A percentile compares a stretch with the other conserved stretches of the same genome.
phyloP scores from a whole-genome alignment of 2,329 filamentous ascomycete species.

The Tolypocladium ovalisporum region DNA sequence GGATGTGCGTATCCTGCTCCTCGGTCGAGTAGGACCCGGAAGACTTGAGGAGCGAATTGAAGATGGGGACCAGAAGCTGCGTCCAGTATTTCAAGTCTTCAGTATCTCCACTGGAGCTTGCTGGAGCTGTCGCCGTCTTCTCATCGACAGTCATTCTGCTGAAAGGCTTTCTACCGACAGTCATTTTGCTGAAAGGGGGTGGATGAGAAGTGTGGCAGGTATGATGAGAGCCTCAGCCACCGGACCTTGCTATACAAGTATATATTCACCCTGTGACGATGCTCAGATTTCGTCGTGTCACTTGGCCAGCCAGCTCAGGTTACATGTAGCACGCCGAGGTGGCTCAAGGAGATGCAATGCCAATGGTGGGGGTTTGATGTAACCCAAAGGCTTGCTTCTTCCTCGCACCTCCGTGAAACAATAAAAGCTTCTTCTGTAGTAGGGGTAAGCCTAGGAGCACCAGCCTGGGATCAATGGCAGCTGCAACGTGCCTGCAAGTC shows the following conservation, averaged over 20 bases:
- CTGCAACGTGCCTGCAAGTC: no score
- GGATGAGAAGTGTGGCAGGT: background rate
- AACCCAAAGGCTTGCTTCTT: background rate
- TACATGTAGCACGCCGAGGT: background rate
- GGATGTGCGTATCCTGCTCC: constrained; percentile 4
- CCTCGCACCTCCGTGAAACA: background rate
- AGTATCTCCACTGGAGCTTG: background rate
- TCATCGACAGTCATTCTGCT: background rate
- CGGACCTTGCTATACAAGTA: background rate
- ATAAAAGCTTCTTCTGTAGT: no score
- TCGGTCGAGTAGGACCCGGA: constrained; percentile 2
- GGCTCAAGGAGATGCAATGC: background rate
- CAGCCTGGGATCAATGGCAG: no score
- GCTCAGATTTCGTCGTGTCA: no score
- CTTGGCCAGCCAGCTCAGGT: background rate
- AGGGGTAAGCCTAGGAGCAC: background rate
- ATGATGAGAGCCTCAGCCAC: background rate
- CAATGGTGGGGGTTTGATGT: background rate
- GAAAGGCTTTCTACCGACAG: background rate
- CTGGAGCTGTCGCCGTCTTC: background rate
- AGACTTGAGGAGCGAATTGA: constrained; percentile 4
- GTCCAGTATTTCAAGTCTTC: constrained; percentile 4
- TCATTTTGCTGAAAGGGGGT: background rate
- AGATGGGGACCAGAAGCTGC: background rate
- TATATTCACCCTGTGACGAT: background rate